A percentile compares a stretch with the other conserved stretches of the same genome.
phyloP scores from a whole-genome alignment of 352 stramenopile genomes.

The Albugo candida region DNA sequence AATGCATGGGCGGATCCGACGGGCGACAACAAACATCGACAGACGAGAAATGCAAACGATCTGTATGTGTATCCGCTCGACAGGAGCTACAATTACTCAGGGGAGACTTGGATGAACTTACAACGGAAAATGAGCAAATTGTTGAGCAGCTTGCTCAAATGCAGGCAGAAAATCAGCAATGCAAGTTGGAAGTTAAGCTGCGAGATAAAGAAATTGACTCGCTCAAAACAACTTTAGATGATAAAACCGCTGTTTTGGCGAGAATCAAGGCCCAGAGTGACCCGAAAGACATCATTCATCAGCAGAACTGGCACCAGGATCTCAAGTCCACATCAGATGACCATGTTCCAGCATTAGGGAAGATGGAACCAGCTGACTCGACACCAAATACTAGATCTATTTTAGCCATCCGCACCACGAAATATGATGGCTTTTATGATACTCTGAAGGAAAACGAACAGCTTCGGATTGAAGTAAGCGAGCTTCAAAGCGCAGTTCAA shows the following conservation, averaged over 20 bases:
- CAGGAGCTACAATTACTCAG: constrained; percentile 41
- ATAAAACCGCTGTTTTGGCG: no score
- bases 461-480: constrained; percentile 25
- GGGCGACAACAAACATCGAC: not conserved
- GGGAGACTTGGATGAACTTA: constrained; percentile 36
- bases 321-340: not conserved
- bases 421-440: constrained; percentile 38
- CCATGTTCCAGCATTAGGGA: not conserved
- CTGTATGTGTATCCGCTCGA: constrained; percentile 40
- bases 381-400: not conserved
- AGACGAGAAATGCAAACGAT: constrained; percentile 17
- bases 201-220: no score
- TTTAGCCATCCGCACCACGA: constrained; percentile 3
- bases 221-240: no score
- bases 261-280: no score
- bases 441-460: constrained; percentile 23
- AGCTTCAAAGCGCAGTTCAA: constrained; percentile 33
- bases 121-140: constrained; percentile 42
- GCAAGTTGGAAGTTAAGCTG: not conserved
- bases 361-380: not conserved
- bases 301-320: not conserved
- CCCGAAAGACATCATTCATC: not conserved
- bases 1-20: no score
- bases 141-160: constrained; percentile 26
- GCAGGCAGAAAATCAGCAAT: constrained; percentile 11